Evolutionary conservation across 176 grass and related monocot genomes (phyloP).

Genomic region (Bonia amplexicaulis): DNA sequence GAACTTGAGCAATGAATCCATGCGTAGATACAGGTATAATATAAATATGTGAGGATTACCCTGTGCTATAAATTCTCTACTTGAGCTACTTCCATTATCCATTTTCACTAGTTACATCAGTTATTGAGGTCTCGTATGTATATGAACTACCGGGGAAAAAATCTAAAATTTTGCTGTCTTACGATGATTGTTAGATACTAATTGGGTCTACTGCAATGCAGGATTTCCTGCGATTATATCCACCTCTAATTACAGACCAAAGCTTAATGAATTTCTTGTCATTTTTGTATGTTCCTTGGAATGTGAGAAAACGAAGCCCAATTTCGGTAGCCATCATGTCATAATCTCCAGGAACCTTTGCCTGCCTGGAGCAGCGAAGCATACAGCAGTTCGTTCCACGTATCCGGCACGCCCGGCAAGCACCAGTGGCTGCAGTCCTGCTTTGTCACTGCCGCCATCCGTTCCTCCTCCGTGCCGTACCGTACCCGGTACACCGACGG

Average conservation of each 20-base stretch:
- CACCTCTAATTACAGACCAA: not conserved
- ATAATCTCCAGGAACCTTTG: constrained; percentile 63
- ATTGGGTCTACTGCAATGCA: not conserved
- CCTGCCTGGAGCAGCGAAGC: constrained; percentile 65
- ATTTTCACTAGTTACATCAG: constrained; percentile 8
- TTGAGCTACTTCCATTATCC: not conserved
- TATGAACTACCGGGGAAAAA: not conserved
- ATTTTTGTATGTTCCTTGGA: not conserved
- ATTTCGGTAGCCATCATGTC: not conserved
- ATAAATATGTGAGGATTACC: not conserved
- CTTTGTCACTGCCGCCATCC: constrained; percentile 44
- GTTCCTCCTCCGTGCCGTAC: constrained; percentile 50
- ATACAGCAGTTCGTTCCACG: constrained; percentile 86
- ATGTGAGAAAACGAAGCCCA: not conserved
- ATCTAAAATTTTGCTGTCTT: not conserved
- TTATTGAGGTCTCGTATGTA: constrained; percentile 24
- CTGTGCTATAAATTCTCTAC: not conserved
- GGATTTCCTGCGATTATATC: constrained; percentile 6
- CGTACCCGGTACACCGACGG: constrained; percentile 66
- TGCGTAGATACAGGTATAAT: not conserved
- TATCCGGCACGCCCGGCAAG: constrained; percentile 79
- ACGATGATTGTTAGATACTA: not conserved
- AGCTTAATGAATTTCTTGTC: not conserved
- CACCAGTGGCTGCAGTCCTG: constrained; percentile 99
- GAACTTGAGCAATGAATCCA: not conserved